Evolutionary conservation across 352 stramenopile genomes (phyloP).

Genomic region (Pythium dissimile): DNA sequence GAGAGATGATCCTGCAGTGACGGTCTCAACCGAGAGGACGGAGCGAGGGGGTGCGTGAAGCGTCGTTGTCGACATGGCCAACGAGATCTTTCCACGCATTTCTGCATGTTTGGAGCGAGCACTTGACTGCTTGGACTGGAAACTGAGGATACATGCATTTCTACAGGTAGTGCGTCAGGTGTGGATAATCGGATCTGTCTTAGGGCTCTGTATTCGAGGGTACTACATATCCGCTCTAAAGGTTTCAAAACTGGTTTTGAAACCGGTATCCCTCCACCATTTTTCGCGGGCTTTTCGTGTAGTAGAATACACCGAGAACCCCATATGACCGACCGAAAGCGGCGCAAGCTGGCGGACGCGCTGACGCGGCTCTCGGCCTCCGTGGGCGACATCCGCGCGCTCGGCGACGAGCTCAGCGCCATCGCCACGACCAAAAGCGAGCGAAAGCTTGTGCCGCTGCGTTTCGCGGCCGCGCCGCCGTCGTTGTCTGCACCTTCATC

Average conservation of each 20-base stretch:
- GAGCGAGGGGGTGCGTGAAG: no score
- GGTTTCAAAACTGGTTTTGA: not conserved
- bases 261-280: not conserved
- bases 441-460: conserved; percentile 1
- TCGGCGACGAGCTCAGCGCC: conserved; percentile 14
- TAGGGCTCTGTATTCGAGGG: no score
- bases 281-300: not conserved
- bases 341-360: conserved; percentile 12
- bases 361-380: conserved; percentile 10
- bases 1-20: no score
- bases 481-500: not conserved
- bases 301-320: not conserved
- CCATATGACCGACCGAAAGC: conserved; percentile 17
- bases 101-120: no score
- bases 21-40: no score
- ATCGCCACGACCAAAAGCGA: conserved; percentile 9
- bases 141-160: no score
- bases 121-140: no score
- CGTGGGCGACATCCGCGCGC: conserved; percentile 11
- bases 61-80: no score
- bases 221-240: no score
- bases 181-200: no score
- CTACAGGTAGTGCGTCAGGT: no score
- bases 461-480: conserved; percentile 2
- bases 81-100: no score